Percentiles rank a stretch among this genome's conserved stretches.
Evolutionary conservation across 2,329 filamentous ascomycete genomes (phyloP).

Genomic region (Fusarium drepaniforme): DNA sequence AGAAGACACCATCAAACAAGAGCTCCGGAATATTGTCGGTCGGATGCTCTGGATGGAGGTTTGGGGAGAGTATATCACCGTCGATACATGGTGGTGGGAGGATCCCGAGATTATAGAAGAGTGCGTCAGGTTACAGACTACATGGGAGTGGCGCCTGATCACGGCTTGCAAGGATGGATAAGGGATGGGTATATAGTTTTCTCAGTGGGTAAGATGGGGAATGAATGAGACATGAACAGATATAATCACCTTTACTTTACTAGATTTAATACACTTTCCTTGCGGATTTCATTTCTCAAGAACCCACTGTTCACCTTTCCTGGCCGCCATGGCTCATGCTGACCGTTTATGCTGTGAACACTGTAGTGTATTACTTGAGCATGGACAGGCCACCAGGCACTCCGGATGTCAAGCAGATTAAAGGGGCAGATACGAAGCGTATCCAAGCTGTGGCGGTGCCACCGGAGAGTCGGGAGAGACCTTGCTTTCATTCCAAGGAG

Average conservation of each 20-base stretch:
- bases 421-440: too few relatives aligned
- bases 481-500: too few relatives aligned
- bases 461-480: too few relatives aligned
- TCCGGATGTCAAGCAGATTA: neutral
- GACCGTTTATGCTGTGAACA: neutral
- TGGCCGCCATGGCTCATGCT: neutral
- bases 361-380: neutral
- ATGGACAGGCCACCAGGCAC: neutral
- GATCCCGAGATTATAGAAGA: conserved; percentile 65
- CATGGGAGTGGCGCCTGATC: conserved; percentile 69
- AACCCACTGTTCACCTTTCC: neutral
- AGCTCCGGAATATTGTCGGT: conserved; percentile 65
- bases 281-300: neutral
- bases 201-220: neutral
- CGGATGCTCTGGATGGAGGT: conserved; percentile 71
- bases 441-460: too few relatives aligned
- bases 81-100: conserved; percentile 72
- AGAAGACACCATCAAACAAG: conserved; percentile 52
- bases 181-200: neutral
- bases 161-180: conserved; percentile 63
- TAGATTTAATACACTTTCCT: neutral
- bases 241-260: neutral
- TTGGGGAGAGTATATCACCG: conserved; percentile 66
- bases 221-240: neutral
- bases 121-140: conserved; percentile 64